Percentiles rank a stretch among this genome's conserved stretches.
phyloP scores from a whole-genome alignment of 208 protist genomes.

The Histomonas meleagridis region DNA sequence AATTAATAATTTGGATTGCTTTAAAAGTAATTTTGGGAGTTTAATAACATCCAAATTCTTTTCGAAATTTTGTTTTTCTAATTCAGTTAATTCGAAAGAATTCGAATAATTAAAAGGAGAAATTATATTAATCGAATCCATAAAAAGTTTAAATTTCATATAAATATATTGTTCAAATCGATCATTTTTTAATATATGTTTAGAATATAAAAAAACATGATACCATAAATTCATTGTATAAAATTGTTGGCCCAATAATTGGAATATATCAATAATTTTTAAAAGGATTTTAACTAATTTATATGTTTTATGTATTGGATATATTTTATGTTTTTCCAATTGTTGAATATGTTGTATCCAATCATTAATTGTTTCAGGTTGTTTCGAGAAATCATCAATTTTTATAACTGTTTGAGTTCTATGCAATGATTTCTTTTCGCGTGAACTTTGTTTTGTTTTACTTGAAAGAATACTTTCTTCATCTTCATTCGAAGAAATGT shows the following conservation, averaged over 20 bases:
- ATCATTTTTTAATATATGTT: neutral
- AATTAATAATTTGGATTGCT: neutral
- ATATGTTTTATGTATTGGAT: neutral
- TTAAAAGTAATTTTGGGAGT: neutral
- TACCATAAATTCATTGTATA: slow-evolving; percentile 2
- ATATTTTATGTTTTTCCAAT: neutral
- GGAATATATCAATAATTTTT: neutral
- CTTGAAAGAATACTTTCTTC: neutral
- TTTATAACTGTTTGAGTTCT: neutral
- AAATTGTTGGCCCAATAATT: neutral
- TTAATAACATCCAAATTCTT: slow-evolving; percentile 17
- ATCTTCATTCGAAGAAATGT: neutral
- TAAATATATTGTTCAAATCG: neutral
- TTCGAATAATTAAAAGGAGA: neutral
- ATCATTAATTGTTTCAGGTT: neutral
- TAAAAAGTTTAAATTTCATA: neutral
- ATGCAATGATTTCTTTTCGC: neutral
- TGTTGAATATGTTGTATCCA: neutral
- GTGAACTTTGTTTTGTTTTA: neutral
- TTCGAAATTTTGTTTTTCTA: neutral
- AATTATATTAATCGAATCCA: neutral
- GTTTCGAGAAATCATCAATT: neutral
- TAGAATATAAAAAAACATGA: neutral
- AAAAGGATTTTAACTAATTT: neutral
- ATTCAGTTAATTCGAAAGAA: neutral